A percentile compares a stretch with the other conserved stretches of the same genome.
These are phyloP conservation scores for Candida wancherniae DNA, from an alignment of 805 yeast genomes.

Conservation along the genomic window DNA sequence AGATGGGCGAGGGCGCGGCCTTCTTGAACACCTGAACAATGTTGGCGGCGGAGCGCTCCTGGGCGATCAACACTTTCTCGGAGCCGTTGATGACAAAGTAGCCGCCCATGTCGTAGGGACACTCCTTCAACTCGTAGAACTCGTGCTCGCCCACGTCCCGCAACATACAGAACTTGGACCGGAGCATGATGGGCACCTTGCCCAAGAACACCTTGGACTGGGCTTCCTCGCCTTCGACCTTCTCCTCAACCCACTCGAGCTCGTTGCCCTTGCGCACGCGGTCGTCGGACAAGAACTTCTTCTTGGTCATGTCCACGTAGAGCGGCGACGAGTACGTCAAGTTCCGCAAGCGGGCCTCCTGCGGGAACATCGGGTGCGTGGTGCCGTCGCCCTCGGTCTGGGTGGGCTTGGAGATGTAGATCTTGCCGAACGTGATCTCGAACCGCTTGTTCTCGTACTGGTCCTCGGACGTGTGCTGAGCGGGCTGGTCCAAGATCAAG, in stretches of 20 bases:
- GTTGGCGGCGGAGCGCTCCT: slow-evolving; percentile 97
- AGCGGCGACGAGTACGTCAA: slow-evolving; percentile 94
- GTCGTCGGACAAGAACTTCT: slow-evolving; percentile 80
- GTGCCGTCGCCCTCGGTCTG: slow-evolving; percentile 99
- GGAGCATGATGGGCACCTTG: slow-evolving; percentile 95
- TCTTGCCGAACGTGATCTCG: slow-evolving; percentile 96
- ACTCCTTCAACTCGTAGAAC: slow-evolving; percentile 91
- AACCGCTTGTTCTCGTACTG: slow-evolving; percentile 90
- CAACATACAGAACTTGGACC: slow-evolving; percentile 93
- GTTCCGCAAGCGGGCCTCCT: slow-evolving; percentile 95
- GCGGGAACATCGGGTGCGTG: slow-evolving; percentile 98
- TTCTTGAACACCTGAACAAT: slow-evolving; percentile 98
- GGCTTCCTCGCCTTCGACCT: slow-evolving; percentile 53
- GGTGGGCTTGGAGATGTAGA: slow-evolving; percentile 92
- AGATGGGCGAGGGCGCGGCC: slow-evolving; percentile 94
- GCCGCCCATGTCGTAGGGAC: slow-evolving; percentile 99
- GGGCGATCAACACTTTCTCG: slow-evolving; percentile 96
- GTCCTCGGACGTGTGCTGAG: slow-evolving; percentile 89
- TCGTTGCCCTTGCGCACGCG: slow-evolving; percentile 45
- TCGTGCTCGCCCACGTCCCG: slow-evolving; percentile 88
- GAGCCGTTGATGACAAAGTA: slow-evolving; percentile 97
- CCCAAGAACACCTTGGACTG: slow-evolving; percentile 80
- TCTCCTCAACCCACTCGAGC: slow-evolving; percentile 50
- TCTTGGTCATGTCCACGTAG: slow-evolving; percentile 92
- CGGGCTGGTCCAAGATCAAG: slow-evolving; percentile 93